Base-by-base conservation (phyloP, 768 basidiomycete genomes). In the Lactarius tabidus region DNA sequence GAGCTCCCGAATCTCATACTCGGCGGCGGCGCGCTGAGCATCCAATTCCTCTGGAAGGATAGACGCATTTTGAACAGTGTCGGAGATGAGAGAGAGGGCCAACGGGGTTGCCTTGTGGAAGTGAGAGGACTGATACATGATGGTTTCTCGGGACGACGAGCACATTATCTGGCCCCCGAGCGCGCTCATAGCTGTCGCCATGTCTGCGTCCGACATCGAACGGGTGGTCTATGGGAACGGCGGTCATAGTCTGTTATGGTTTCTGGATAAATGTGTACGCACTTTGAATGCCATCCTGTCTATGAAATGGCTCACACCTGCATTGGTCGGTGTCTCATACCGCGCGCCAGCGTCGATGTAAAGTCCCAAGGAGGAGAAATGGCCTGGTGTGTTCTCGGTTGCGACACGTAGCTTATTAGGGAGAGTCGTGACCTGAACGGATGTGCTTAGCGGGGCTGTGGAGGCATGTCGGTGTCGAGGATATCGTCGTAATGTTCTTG, bases 251-350 rank as follows among this genome's bases (percentile, higher is more conserved):
- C 54, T 51, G 36, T 38, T 57, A 66, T 41, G 70, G 60, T 6
- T 18, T 45, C 43, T 28, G 18, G 20, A 39, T 26, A 20, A 26
- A 35, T 23, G 12, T 12, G 36, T 7, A 72, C 75, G 45, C 65
- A 95, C 95, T 85, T 98, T 98, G 82, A 96, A 98, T 1, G 96
- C 96, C 85, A 99, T 87, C 72, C 95, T 83, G 71, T 98, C 95
- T 36, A 98, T 74, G 73, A 98, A 90, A 83, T 98, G 94, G 67
- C 91, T 91, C 6, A 88, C 89, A 0, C 97, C 97, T 9, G 84
- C 85, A 0, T 82, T 89, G n/a, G 82, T 76, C 23, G 82, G 76
- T 12, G 82, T 85, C 74, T 98, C 97, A 80, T 92, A 95, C 18
- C 97, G 83, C 33, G 92, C 87, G 28, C 97, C 97, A 2, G 93